Conservation (phyloP, 1,139 yeast genomes). For the Yarrowia galli region DNA sequence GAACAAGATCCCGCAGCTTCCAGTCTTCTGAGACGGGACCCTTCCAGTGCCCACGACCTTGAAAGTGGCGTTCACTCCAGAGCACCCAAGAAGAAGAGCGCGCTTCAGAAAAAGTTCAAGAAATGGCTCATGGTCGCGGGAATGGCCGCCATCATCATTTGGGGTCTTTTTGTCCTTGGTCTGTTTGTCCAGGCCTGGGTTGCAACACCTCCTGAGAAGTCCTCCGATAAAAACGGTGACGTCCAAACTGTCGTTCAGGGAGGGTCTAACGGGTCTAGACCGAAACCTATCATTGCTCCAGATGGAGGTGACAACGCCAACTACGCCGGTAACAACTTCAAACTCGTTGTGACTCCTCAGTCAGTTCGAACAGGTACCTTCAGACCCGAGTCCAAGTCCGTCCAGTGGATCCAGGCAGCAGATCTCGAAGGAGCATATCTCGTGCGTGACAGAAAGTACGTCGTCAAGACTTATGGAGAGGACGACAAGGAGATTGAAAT, state of each 20-base stretch:
- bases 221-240: no score
- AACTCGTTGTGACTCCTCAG: slow-evolving; percentile 24
- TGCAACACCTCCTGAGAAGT: background rate
- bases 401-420: slow-evolving; percentile 45
- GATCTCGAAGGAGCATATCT: slow-evolving; percentile 47
- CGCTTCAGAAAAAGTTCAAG: background rate
- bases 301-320: background rate
- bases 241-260: slow-evolving; percentile 1
- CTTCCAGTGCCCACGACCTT: background rate
- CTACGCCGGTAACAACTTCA: slow-evolving; percentile 1
- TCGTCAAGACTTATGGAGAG: slow-evolving; percentile 40
- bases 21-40: background rate
- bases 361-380: slow-evolving; percentile 48
- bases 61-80: background rate
- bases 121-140: slow-evolving; percentile 17
- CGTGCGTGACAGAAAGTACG: slow-evolving; percentile 42
- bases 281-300: background rate
- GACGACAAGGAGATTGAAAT: slow-evolving; percentile 43
- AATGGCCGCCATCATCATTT: slow-evolving; percentile 3
- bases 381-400: slow-evolving; percentile 42
- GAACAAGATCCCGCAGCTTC: background rate
- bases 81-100: background rate
- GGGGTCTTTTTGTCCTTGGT: slow-evolving; percentile 23
- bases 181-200: slow-evolving; percentile 6
- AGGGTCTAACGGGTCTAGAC: no score